Evolutionary conservation across 495 filamentous ascomycete genomes (phyloP), one percentile per base, ranked within the genome.

Genomic region (Tuber umbilicatum): DNA sequence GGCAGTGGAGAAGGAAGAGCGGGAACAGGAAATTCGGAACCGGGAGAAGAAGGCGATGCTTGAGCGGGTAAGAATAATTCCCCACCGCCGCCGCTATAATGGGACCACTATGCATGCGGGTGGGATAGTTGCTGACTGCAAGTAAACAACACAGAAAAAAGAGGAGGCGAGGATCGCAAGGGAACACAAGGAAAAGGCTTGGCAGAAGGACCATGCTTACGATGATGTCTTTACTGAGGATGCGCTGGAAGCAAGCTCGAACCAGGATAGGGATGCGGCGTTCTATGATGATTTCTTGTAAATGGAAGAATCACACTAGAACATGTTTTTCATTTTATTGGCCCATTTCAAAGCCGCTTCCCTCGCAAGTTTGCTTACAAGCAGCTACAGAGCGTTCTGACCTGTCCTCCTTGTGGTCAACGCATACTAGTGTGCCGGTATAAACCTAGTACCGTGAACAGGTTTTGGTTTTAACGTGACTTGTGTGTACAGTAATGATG

Each of bases 201-300:
- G 89, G 88, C 92, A 97, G 85, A 93, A 93, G 83, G 94, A 96
- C 43, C 93, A 97, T 85, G 94, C 93, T 4, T 98, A 97, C 84
- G 96, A 97, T 83, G 94, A 97, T 64, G 77, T 93, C 43, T 90
- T 92, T 77, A 86, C 87, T 31, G 90, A 91, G 74, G 89, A 91
- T 72, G 89, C 89, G 76, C 83, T 91, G 83, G 89, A 86, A 42
- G 82, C 82, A 37, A 87, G 87, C 47, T 91, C 88, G 81, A 93
- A 93, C 80, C 91, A 93, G 76, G 86, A 90, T 77, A 87, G 90
- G 27, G 82, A 84, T 70, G 85, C 86, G 71, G 85, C 88, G 76
- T 92, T 88, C 84, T 85, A 88, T 81, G 91, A 93, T 71, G 91
- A 93, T 78, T 93, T 93, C 78, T 91, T 93, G 89, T 93, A 85